A percentile compares a stretch with the other conserved stretches of the same genome.
phyloP scores from a whole-genome alignment of 2,329 filamentous ascomycete genomes.

The Hypoxylon sp. region DNA sequence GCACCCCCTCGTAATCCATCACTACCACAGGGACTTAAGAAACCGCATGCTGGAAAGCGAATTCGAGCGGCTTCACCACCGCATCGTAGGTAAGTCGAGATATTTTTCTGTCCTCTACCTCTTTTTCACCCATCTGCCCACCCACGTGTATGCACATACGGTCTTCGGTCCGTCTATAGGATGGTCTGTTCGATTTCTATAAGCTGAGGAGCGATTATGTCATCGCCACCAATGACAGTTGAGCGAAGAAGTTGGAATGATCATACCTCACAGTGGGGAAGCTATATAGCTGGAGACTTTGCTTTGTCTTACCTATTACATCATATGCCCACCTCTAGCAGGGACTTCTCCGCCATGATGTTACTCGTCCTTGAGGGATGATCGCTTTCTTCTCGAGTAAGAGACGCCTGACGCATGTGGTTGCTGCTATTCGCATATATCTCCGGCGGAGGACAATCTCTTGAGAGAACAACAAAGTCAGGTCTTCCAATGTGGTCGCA shows the following conservation, averaged over 20 bases:
- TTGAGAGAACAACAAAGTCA: slow-evolving; percentile 10
- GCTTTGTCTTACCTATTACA: slow-evolving; percentile 38
- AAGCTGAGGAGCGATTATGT: slow-evolving; percentile 7
- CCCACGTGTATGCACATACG: slow-evolving; percentile 9
- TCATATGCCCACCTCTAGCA: slow-evolving; percentile 16
- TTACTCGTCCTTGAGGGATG: slow-evolving; percentile 6
- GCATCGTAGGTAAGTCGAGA: slow-evolving; percentile 62
- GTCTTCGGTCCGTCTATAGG: slow-evolving; percentile 1
- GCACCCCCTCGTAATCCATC: slow-evolving; percentile 60
- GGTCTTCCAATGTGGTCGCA: slow-evolving; percentile 34
- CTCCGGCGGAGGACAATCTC: slow-evolving; percentile 12
- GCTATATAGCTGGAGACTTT: slow-evolving; percentile 9
- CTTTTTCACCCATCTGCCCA: slow-evolving; percentile 15
- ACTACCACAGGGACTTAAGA: slow-evolving; percentile 65
- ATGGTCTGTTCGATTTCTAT: slow-evolving; percentile 14
- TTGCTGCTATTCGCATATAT: slow-evolving; percentile 13
- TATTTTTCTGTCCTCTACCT: slow-evolving; percentile 22
- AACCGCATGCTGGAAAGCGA: slow-evolving; percentile 60
- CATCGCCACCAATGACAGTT: slow-evolving; percentile 23
- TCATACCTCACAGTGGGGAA: slow-evolving; percentile 25
- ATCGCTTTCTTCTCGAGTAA: slow-evolving; percentile 2
- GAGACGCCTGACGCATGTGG: background rate
- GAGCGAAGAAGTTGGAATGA: slow-evolving; percentile 20
- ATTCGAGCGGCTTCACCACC: slow-evolving; percentile 65
- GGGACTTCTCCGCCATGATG: slow-evolving; percentile 4